Evolutionary conservation across 2,329 filamentous ascomycete genomes (phyloP).

Genomic region (Penicillium sp.): DNA sequence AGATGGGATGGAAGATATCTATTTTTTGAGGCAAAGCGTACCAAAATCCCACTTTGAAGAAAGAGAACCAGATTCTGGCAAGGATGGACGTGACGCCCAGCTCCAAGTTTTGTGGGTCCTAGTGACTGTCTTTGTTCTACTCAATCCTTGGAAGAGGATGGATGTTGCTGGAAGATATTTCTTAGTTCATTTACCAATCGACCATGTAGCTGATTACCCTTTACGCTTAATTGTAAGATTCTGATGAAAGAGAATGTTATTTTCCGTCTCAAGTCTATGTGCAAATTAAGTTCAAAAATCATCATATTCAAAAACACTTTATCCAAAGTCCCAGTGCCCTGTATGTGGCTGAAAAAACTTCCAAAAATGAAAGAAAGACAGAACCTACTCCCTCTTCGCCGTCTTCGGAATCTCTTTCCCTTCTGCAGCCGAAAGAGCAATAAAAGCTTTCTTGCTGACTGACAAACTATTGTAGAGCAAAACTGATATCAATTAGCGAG

Average conservation of each 20-base stretch:
- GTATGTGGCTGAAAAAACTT: not conserved
- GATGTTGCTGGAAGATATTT: not conserved
- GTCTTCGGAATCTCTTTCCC: not conserved
- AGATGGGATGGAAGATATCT: not conserved
- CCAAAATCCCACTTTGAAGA: not conserved
- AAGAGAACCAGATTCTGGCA: not conserved
- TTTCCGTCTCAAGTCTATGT: not conserved
- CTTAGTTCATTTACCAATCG: not conserved
- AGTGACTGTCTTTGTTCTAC: not conserved
- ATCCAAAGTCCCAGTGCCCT: not conserved
- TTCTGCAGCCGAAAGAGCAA: not conserved
- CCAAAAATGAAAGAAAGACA: not conserved
- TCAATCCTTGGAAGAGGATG: not conserved
- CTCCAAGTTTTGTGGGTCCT: not conserved
- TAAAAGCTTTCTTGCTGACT: not conserved
- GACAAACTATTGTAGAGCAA: not conserved
- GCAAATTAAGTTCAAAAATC: not conserved
- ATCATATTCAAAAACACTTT: too few species aligned
- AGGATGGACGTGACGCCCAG: not conserved
- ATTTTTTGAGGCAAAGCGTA: not conserved
- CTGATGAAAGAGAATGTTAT: not conserved
- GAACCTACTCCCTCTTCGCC: not conserved
- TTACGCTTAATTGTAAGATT: not conserved
- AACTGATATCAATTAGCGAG: not conserved
- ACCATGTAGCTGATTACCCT: not conserved